Percentiles rank a stretch among this genome's conserved stretches.
These are phyloP conservation scores for Trypanosoma brucei DNA, from an alignment of 208 protist genomes.

Conservation along the genomic window DNA sequence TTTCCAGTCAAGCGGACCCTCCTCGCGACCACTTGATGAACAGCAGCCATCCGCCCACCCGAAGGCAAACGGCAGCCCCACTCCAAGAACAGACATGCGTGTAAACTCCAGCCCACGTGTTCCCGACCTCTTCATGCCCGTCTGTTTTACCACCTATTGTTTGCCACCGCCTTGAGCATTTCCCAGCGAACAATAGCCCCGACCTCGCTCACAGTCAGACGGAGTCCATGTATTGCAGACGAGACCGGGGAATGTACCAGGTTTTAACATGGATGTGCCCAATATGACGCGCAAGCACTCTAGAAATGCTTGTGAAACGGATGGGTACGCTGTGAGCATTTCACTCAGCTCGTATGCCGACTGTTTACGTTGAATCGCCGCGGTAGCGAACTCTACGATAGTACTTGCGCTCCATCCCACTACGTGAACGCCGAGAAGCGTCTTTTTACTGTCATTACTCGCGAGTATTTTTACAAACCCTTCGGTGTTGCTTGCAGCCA, in stretches of 20 bases:
- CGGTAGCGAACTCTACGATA: constrained; percentile 60
- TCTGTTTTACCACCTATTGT: not conserved
- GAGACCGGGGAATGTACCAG: constrained; percentile 36
- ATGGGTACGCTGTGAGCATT: constrained; percentile 70
- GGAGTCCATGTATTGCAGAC: constrained; percentile 60
- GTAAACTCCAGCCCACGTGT: no score
- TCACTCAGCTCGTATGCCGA: constrained; percentile 58
- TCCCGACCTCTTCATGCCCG: no score
- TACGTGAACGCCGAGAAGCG: constrained; percentile 61
- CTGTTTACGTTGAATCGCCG: constrained; percentile 58
- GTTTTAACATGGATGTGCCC: constrained; percentile 47
- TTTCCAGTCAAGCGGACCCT: no score
- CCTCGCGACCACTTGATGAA: no score
- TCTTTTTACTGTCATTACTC: constrained; percentile 42
- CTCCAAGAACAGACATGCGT: no score
- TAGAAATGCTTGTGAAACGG: constrained; percentile 77
- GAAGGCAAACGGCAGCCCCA: no score
- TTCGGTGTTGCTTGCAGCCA: constrained; percentile 54
- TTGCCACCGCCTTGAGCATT: not conserved
- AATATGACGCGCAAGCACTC: constrained; percentile 77
- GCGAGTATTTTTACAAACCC: constrained; percentile 85
- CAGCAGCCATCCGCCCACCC: no score
- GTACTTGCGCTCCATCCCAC: constrained; percentile 62
- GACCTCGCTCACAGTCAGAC: constrained; percentile 40
- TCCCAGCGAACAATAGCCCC: constrained; percentile 22